Conservation (phyloP, 306 rosid species). For the Glycine soja region DNA sequence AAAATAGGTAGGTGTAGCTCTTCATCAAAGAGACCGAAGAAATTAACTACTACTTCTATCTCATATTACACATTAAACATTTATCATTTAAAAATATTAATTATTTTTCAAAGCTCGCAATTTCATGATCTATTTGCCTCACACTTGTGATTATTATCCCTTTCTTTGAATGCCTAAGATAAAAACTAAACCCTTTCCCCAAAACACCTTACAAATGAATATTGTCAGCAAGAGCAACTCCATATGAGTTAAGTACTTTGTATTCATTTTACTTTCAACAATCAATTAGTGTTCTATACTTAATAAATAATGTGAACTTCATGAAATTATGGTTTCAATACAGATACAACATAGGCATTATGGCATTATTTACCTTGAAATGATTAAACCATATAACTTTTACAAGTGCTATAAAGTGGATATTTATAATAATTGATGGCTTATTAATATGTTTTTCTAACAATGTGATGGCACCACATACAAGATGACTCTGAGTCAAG, state of each 20-base stretch:
- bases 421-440: too few relatives aligned
- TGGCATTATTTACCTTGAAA: neutral
- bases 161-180: too few relatives aligned
- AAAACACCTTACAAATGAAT: neutral
- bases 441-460: neutral
- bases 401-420: too few relatives aligned
- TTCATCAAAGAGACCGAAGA: too few relatives aligned
- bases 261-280: neutral
- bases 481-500: conserved; percentile 64
- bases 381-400: neutral
- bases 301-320: neutral
- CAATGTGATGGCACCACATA: neutral
- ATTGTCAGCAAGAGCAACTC: neutral
- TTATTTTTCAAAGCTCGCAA: too few relatives aligned
- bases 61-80: too few relatives aligned
- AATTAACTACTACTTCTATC: too few relatives aligned
- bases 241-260: too few relatives aligned
- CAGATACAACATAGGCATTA: neutral
- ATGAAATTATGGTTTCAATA: neutral
- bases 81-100: too few relatives aligned
- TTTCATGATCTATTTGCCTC: too few relatives aligned
- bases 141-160: too few relatives aligned
- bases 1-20: too few relatives aligned
- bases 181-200: neutral
- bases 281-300: neutral